phyloP scores from a whole-genome alignment of 75 land plant genomes.

The Cryptomeria japonica region DNA sequence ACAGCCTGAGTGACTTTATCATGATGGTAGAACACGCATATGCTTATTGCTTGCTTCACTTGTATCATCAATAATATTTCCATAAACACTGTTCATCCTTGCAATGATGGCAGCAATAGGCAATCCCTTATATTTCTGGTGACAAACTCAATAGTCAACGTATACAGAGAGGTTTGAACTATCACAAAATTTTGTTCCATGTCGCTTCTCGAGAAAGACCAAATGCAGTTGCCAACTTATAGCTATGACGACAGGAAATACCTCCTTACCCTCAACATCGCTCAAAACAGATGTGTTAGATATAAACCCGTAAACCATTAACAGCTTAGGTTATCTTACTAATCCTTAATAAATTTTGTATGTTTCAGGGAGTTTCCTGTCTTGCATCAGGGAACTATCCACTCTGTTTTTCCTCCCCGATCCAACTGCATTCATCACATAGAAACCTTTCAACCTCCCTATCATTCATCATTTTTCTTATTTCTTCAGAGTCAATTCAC shows the following conservation, averaged over 20 bases:
- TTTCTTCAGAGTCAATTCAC: slow-evolving; percentile 38
- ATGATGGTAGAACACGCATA: not conserved
- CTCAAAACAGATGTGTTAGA: not conserved
- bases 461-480: slow-evolving; percentile 29
- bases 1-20: not conserved
- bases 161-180: not conserved
- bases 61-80: not conserved
- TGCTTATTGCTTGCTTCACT: slow-evolving; percentile 3
- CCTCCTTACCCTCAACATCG: too few species aligned
- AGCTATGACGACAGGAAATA: not conserved
- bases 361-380: slow-evolving; percentile 20
- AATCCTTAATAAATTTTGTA: not conserved
- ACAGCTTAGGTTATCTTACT: not conserved
- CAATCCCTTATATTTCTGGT: not conserved
- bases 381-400: slow-evolving; percentile 25
- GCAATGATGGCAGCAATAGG: not conserved
- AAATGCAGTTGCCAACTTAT: not conserved
- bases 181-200: not conserved
- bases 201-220: not conserved
- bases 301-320: not conserved
- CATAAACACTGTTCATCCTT: not conserved
- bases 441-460: slow-evolving; percentile 30
- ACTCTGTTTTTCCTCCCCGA: slow-evolving; percentile 24
- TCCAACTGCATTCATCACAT: slow-evolving; percentile 39
- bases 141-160: not conserved